These are phyloP conservation scores for Flaveria trinervia DNA, from an alignment of 129 eudicot genomes.

Conservation along the genomic window DNA sequence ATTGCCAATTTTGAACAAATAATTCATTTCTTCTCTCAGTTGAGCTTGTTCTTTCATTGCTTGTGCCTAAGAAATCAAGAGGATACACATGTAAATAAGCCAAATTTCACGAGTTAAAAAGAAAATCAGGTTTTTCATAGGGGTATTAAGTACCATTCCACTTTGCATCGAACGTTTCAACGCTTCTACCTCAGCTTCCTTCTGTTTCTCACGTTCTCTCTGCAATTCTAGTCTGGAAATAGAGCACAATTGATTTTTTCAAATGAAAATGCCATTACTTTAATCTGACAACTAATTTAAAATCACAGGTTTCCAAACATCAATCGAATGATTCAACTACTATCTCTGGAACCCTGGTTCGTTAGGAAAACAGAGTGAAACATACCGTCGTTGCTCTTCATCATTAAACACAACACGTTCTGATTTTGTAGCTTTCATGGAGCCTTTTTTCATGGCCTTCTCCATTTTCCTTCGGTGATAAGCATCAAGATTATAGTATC, in stretches of 20 bases:
- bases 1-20: slow-evolving; percentile 84
- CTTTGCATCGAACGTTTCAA: slow-evolving; percentile 78
- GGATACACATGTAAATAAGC: slow-evolving; percentile 6
- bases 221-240: slow-evolving; percentile 70
- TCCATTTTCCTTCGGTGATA: slow-evolving; percentile 68
- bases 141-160: slow-evolving; percentile 63
- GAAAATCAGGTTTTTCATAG: background rate
- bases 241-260: background rate
- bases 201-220: slow-evolving; percentile 75
- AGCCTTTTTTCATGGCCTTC: slow-evolving; percentile 79
- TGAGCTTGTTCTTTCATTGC: slow-evolving; percentile 97
- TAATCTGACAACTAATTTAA: background rate
- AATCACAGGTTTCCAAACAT: background rate
- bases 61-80: slow-evolving; percentile 63
- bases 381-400: slow-evolving; percentile 92
- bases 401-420: slow-evolving; percentile 87
- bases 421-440: slow-evolving; percentile 48
- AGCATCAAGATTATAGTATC: slow-evolving; percentile 91
- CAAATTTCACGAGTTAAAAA: background rate
- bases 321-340: background rate
- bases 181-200: slow-evolving; percentile 77
- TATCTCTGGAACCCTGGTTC: background rate
- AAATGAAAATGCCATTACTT: background rate
- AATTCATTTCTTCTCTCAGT: slow-evolving; percentile 91
- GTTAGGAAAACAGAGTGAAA: background rate